Evolutionary conservation across 768 basidiomycete species (phyloP).

Genomic region (Cystobasidium onofrii): DNA sequence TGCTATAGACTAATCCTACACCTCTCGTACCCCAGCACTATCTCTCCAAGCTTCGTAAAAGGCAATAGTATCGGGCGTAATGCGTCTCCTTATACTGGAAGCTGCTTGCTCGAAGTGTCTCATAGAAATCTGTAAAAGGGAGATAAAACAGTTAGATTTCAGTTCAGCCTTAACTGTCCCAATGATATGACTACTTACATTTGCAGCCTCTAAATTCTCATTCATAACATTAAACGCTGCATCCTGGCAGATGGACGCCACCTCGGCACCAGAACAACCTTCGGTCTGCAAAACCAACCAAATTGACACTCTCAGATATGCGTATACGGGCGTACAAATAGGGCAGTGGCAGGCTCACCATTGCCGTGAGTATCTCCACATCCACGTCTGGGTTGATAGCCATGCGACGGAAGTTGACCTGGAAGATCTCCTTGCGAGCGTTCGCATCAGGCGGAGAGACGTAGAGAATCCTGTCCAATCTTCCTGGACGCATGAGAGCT

Average conservation of each 20-base stretch:
- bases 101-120: conserved; percentile 68
- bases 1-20: neutral
- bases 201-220: conserved; percentile 64
- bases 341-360: too few species aligned
- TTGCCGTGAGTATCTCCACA: conserved; percentile 52
- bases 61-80: conserved; percentile 68
- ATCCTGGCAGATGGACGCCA: conserved; percentile 85
- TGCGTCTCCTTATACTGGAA: conserved; percentile 62
- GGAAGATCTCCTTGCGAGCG: conserved; percentile 75
- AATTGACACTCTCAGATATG: too few species aligned
- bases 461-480: conserved; percentile 86
- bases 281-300: conserved; percentile 56
- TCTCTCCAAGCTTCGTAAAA: conserved; percentile 67
- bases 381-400: conserved; percentile 64
- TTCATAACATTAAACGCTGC: conserved; percentile 90
- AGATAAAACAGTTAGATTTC: neutral
- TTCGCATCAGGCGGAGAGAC: conserved; percentile 79
- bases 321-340: too few species aligned
- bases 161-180: too few species aligned
- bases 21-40: conserved; percentile 34
- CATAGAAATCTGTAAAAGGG: conserved; percentile 60
- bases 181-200: too few species aligned
- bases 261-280: conserved; percentile 94
- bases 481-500: conserved; percentile 87
- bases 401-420: conserved; percentile 70